phyloP scores from a whole-genome alignment of 495 filamentous ascomycete genomes.

The Xylaria telfairii region DNA sequence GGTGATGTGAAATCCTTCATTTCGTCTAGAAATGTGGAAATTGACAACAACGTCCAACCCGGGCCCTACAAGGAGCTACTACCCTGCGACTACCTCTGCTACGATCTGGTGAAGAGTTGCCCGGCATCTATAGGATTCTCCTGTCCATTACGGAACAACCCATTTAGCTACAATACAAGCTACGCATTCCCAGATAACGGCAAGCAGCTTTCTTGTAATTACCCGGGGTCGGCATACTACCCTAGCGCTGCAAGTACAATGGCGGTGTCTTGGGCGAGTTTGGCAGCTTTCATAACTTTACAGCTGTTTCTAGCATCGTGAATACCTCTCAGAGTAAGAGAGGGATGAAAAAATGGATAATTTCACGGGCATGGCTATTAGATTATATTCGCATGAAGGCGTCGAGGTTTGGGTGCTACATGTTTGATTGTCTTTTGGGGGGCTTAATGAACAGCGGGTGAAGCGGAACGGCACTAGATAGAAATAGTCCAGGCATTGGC shows the following conservation, averaged over 20 bases:
- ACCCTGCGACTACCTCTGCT: constrained; percentile 85
- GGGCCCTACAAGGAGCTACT: constrained; percentile 94
- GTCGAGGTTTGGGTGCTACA: constrained; percentile 22
- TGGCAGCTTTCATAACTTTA: constrained; percentile 26
- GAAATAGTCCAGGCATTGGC: constrained; percentile 25
- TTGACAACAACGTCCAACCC: constrained; percentile 73
- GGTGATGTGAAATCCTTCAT: constrained; percentile 45
- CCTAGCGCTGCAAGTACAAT: constrained; percentile 31
- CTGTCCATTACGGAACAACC: constrained; percentile 66
- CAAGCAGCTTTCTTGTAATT: constrained; percentile 48
- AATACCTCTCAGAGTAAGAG: background rate
- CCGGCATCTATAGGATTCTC: constrained; percentile 77
- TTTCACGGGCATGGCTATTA: constrained; percentile 20
- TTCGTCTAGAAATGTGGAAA: constrained; percentile 68
- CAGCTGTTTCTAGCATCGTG: constrained; percentile 29
- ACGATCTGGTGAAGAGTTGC: constrained; percentile 81
- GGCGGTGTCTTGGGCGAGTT: constrained; percentile 28
- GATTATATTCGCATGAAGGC: constrained; percentile 22
- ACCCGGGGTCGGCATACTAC: constrained; percentile 50
- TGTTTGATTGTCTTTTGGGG: constrained; percentile 4
- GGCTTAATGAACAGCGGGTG: constrained; percentile 14
- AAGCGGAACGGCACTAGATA: constrained; percentile 23
- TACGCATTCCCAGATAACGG: constrained; percentile 59
- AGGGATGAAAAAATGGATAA: background rate
- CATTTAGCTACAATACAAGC: constrained; percentile 61